Base-by-base conservation (phyloP, 140 eudicot species). In the Flaveria floridana region DNA sequence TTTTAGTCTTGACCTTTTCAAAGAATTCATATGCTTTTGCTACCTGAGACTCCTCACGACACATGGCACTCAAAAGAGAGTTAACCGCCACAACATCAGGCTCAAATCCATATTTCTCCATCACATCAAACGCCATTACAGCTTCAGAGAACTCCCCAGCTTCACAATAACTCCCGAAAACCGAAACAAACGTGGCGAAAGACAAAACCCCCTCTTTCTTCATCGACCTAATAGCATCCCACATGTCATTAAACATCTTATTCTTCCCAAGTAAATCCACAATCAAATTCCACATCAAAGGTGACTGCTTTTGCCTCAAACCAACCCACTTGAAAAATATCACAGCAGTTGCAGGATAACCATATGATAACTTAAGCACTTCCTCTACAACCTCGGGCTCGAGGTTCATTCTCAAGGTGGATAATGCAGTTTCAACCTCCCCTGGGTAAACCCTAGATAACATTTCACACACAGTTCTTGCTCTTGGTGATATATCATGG, bases 161-260 rank as follows among this genome's bases (percentile, higher is more conserved):
- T 18, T n/a, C 81, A 77, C 98, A 92, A 58, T 92, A 92, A 55
- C 88, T 92, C 72, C 84, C 91, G 26, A 92, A 89, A 23, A 85
- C 89, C 0, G 88, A 88, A 66, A 83, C 88, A 47, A 92, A 92
- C 16, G 98, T 84, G 2, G 84, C 74, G 63, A 87, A 14, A 0
- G 93, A 75, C 2, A 92, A 76, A 62, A 83, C 65, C 1, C 85
- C 87, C 19, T 89, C 91, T 51, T 78, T 76, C 84, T 77, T 89
- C 96, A 89, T 92, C 2, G 96, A 79, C 80, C 93, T 76, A 65
- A 92, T 85, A 1, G 87, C 96, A 50, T 86, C 98, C 96, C 98
- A 92, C 98, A 92, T 89, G 3, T 79, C 81, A 65, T 92, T 96
- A 70, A 92, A 89, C 86, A 86, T 76, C 81, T 80, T 37, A 52